Evolutionary conservation across 129 eudicot species (phyloP).

Genomic region (Apium graveolens): DNA sequence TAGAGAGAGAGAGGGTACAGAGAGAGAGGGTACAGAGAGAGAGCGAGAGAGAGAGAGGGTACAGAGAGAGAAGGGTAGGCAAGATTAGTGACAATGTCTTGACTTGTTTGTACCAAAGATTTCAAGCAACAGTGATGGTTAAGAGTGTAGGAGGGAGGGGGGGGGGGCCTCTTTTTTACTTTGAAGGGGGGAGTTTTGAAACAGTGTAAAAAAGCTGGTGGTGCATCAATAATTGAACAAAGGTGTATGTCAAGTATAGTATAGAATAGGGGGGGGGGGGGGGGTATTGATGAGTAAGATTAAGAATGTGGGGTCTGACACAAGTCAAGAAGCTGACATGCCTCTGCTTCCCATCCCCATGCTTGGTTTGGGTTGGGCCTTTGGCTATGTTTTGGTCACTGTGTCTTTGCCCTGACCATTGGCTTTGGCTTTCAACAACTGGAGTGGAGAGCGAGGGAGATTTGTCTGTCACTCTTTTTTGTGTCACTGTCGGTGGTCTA

Average conservation of each 20-base stretch:
- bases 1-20: no score
- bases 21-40: no score
- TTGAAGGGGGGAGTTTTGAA: not conserved
- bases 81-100: slow-evolving; percentile 1
- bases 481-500: not conserved
- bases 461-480: not conserved
- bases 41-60: not conserved
- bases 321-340: slow-evolving; percentile 1
- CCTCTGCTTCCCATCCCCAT: slow-evolving; percentile 4
- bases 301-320: not conserved
- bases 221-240: not conserved
- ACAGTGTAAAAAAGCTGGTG: not conserved
- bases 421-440: not conserved
- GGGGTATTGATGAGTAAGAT: not conserved
- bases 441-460: not conserved
- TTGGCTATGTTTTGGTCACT: not conserved
- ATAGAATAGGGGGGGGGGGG: no score
- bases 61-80: not conserved
- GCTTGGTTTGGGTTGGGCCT: not conserved
- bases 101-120: slow-evolving; percentile 8
- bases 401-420: slow-evolving; percentile 5
- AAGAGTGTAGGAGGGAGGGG: no score
- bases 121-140: not conserved
- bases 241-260: not conserved
- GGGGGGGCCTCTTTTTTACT: slow-evolving; percentile 11